Evolutionary conservation across 495 filamentous ascomycete genomes (phyloP).

Genomic region (Aspergillus saccharolyticus): DNA sequence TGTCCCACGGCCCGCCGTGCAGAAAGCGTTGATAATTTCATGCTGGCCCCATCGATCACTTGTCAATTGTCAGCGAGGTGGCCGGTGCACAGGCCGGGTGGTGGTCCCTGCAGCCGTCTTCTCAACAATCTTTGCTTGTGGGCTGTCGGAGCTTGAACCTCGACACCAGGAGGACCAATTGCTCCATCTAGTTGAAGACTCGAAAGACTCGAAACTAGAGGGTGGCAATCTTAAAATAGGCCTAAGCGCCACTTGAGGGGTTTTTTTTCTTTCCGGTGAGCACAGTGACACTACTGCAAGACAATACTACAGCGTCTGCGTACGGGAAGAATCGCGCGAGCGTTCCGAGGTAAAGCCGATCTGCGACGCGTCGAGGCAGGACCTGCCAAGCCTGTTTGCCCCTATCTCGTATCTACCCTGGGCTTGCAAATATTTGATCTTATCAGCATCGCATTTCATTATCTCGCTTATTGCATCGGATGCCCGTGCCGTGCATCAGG

Average conservation of each 20-base stretch:
- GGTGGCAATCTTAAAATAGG: background rate
- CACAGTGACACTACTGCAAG: background rate
- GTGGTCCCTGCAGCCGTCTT: conserved; percentile 10
- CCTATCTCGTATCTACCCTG: background rate
- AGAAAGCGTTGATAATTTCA: conserved; percentile 1
- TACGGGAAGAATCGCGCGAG: background rate
- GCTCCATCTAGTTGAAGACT: no score
- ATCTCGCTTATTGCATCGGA: background rate
- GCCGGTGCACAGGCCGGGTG: conserved; percentile 5
- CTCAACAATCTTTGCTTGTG: background rate
- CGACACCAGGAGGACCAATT: no score
- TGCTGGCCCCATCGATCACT: conserved; percentile 1
- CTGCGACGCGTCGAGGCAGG: background rate
- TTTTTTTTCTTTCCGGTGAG: background rate
- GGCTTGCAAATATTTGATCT: background rate
- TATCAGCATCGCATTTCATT: background rate
- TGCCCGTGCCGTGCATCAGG: background rate
- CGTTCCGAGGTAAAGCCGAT: background rate
- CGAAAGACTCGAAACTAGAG: background rate
- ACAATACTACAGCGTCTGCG: background rate
- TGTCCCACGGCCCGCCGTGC: conserved; percentile 8
- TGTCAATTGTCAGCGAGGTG: background rate
- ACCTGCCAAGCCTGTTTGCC: background rate
- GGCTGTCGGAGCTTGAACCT: background rate
- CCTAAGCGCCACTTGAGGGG: background rate